These are phyloP conservation scores for Flueggea neowawraea DNA, from an alignment of 441 rosid genomes.

Conservation along the genomic window DNA sequence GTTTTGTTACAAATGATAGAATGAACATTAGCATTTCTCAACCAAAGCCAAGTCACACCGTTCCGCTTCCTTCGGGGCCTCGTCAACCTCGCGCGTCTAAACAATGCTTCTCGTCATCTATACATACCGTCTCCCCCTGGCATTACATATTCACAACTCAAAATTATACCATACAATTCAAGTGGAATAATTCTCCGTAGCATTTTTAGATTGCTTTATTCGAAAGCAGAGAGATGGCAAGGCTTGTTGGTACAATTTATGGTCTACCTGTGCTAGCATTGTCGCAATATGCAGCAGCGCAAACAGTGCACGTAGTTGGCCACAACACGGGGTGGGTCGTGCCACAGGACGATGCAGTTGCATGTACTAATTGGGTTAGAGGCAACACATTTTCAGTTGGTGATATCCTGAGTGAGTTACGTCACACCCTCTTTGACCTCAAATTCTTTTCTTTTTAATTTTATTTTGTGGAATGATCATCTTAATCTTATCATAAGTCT, in stretches of 20 bases:
- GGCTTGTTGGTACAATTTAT: conserved; percentile 5
- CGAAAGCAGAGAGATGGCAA: conserved; percentile 10
- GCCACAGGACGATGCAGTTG: conserved; percentile 9
- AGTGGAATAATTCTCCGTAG: neutral
- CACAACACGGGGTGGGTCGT: conserved; percentile 33
- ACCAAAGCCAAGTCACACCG: no score
- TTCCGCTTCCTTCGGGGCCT: no score
- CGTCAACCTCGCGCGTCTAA: no score
- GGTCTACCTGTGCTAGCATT: conserved; percentile 16
- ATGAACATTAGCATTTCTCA: no score
- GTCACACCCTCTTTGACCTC: neutral
- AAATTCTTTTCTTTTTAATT: neutral
- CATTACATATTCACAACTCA: no score
- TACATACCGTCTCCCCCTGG: no score
- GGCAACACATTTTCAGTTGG: conserved; percentile 35
- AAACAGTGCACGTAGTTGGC: conserved; percentile 47
- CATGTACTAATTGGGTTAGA: conserved; percentile 34
- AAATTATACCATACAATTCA: neutral
- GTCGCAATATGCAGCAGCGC: conserved; percentile 20
- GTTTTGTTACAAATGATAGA: no score
- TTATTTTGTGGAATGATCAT: no score
- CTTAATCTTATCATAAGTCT: no score
- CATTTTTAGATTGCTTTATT: no score
- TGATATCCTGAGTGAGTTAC: conserved; percentile 26
- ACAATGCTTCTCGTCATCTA: no score